Percentiles rank a stretch among this genome's conserved stretches.
Evolutionary conservation across 2,329 filamentous ascomycete genomes (phyloP).

Genomic region (Hypoxylon sp.): DNA sequence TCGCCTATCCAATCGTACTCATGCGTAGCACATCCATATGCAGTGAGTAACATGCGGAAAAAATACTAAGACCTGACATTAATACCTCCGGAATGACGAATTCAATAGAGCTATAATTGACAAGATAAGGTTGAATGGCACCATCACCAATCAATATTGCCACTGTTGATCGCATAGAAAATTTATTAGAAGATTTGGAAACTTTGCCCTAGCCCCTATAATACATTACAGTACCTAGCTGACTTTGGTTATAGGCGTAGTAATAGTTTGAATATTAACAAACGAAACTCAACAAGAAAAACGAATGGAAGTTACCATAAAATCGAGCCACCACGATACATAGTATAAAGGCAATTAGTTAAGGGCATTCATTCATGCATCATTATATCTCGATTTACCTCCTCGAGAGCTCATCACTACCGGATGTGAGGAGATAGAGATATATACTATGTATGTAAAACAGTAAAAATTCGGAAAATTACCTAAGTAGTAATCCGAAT

Average conservation of each 20-base stretch:
- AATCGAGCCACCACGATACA: neutral
- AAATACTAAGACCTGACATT: neutral
- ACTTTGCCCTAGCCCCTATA: no score
- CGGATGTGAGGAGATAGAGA: neutral
- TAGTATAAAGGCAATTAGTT: neutral
- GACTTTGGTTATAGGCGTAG: no score
- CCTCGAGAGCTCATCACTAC: neutral
- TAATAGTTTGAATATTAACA: neutral
- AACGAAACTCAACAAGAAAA: neutral
- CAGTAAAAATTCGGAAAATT: no score
- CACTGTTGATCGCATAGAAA: no score
- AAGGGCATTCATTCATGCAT: neutral
- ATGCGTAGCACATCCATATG: neutral
- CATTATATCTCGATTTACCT: neutral
- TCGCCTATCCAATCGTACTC: neutral
- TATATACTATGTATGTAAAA: neutral
- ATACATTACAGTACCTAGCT: no score
- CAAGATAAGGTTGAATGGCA: neutral
- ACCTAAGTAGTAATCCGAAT: neutral
- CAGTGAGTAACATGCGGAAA: slow-evolving; percentile 2
- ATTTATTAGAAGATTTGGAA: no score
- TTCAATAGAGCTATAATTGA: neutral
- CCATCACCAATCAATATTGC: no score
- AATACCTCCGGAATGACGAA: no score
- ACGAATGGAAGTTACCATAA: neutral